phyloP scores from a whole-genome alignment of 108 stramenopile genomes.

The Craspedostauros australis region DNA sequence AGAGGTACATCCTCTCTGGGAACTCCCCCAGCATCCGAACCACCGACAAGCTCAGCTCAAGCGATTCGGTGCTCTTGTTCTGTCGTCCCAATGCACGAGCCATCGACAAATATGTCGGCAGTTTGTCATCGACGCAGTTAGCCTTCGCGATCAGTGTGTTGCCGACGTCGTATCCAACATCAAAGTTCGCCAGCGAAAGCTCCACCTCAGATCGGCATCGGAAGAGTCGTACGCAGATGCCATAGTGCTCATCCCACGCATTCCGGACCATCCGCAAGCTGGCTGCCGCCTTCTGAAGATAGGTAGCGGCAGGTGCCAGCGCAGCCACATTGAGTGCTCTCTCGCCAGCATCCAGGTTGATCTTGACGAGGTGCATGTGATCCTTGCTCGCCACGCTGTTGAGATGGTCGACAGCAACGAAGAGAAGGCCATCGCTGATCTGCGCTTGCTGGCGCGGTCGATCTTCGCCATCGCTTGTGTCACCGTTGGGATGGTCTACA shows the following conservation, averaged over 20 bases:
- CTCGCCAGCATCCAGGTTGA: constrained; percentile 23
- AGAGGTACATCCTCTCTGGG: constrained; percentile 5
- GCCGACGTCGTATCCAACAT: constrained; percentile 7
- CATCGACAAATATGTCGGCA: constrained; percentile 17
- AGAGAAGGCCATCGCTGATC: constrained; percentile 36
- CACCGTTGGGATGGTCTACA: too few species aligned
- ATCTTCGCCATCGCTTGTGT: too few species aligned
- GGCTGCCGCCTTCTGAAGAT: constrained; percentile 16
- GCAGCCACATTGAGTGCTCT: constrained; percentile 16
- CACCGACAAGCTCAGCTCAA: neutral
- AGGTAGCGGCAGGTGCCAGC: constrained; percentile 17
- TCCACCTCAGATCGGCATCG: constrained; percentile 13
- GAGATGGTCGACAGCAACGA: constrained; percentile 24
- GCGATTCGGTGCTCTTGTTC: constrained; percentile 12
- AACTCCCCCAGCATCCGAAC: constrained; percentile 8
- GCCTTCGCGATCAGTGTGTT: constrained; percentile 3
- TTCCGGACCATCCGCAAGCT: constrained; percentile 2
- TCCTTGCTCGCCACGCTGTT: constrained; percentile 11
- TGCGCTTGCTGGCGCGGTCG: too few species aligned
- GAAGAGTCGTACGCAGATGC: constrained; percentile 18
- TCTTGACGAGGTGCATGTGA: constrained; percentile 4
- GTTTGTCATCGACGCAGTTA: constrained; percentile 14
- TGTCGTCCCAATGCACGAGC: constrained; percentile 16
- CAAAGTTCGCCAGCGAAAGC: constrained; percentile 19
- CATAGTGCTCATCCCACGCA: constrained; percentile 30